These are phyloP conservation scores for Lanmaoa pseudosensibilis DNA, from an alignment of 768 basidiomycete species.

Conservation along the genomic window DNA sequence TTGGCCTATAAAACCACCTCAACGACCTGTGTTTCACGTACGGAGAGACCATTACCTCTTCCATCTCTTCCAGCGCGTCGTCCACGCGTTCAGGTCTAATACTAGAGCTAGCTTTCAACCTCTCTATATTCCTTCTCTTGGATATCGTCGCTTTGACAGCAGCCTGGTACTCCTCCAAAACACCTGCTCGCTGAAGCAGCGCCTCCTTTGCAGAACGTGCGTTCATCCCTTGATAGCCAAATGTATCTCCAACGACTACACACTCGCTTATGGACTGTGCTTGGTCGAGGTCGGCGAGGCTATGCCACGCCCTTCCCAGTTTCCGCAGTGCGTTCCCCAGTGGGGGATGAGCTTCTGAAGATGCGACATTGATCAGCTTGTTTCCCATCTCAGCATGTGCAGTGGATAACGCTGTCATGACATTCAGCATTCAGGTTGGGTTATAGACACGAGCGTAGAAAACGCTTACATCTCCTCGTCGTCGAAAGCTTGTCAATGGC, in stretches of 20 bases:
- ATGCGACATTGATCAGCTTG: conserved; percentile 84
- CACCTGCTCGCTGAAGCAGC: conserved; percentile 81
- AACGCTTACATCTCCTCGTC: conserved; percentile 66
- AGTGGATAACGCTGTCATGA: conserved; percentile 62
- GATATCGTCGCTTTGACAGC: conserved; percentile 93
- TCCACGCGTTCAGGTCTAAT: conserved; percentile 86
- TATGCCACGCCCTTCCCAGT: conserved; percentile 85
- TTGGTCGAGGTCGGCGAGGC: conserved; percentile 82
- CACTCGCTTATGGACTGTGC: conserved; percentile 94
- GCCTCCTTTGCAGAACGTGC: conserved; percentile 97
- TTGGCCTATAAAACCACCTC: conserved; percentile 60
- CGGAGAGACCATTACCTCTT: conserved; percentile 60
- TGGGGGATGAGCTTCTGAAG: conserved; percentile 84
- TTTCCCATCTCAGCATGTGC: conserved; percentile 92
- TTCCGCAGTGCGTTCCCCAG: conserved; percentile 83
- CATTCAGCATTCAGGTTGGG: not conserved
- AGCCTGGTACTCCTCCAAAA: conserved; percentile 91
- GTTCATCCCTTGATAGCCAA: conserved; percentile 96
- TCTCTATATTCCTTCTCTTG: conserved; percentile 88
- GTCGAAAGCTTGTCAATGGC: conserved; percentile 85
- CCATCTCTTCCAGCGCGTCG: conserved; percentile 88
- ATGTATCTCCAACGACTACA: conserved; percentile 91
- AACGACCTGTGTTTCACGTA: conserved; percentile 2
- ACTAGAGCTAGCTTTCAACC: conserved; percentile 80
- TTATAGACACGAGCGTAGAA: not conserved